Evolutionary conservation across 2,329 filamentous ascomycete genomes (phyloP).

Genomic region (Neopestalotiopsis rosae): DNA sequence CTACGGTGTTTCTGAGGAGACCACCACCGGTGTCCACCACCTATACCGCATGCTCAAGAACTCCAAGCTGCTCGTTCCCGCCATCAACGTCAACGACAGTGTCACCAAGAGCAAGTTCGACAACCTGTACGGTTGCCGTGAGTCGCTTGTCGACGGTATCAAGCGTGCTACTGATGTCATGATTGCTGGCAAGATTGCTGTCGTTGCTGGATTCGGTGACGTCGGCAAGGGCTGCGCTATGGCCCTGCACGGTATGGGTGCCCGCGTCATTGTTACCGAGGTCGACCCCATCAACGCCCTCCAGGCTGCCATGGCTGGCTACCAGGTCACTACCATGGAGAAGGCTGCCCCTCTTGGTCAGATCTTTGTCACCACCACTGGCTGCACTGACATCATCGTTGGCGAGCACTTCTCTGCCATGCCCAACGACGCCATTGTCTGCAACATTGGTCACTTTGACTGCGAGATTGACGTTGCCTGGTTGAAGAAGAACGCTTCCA

Average conservation of each 20-base stretch:
- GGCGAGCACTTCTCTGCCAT: constrained; percentile 93
- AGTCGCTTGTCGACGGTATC: constrained; percentile 98
- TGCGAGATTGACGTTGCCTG: constrained; percentile 99
- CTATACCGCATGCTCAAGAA: constrained; percentile 98
- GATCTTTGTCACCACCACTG: constrained; percentile 99
- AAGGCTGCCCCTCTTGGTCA: constrained; percentile 88
- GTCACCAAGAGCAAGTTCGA: constrained; percentile 99
- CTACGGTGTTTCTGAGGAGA: constrained; percentile 99
- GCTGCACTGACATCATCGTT: constrained; percentile 96
- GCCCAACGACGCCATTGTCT: constrained; percentile 97
- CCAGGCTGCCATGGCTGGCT: constrained; percentile 96
- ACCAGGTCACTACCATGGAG: constrained; percentile 97
- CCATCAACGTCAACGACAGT: constrained; percentile 99
- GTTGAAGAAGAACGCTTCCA: constrained; percentile 96
- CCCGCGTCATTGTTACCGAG: constrained; percentile 94
- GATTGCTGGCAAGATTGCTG: constrained; percentile 98
- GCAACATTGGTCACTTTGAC: constrained; percentile 99
- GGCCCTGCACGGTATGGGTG: constrained; percentile 96
- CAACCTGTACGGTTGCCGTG: constrained; percentile 99
- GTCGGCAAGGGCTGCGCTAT: constrained; percentile 98
- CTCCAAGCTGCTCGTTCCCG: constrained; percentile 84
- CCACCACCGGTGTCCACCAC: constrained; percentile 99
- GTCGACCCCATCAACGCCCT: constrained; percentile 99
- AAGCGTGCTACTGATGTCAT: constrained; percentile 99
- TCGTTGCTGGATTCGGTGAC: constrained; percentile 98